A percentile compares a stretch with the other conserved stretches of the same genome.
phyloP scores from a whole-genome alignment of 495 filamentous ascomycete species.

The Penicillium dipodomyicola region DNA sequence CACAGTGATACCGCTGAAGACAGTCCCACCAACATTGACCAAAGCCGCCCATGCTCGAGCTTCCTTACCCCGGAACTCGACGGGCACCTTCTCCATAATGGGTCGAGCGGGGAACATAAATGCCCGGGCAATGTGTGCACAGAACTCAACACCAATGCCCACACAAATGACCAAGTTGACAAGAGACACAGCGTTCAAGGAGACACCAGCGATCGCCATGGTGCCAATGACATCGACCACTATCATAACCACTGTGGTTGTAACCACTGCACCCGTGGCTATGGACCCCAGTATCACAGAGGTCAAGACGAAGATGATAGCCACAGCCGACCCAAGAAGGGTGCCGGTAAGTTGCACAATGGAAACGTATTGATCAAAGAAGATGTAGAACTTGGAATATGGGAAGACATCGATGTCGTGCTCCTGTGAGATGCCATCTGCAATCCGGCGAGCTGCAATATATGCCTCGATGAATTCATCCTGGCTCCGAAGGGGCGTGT shows the following conservation, averaged over 20 bases:
- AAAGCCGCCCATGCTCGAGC: constrained; percentile 87
- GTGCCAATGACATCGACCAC: constrained; percentile 91
- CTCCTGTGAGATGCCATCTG: constrained; percentile 62
- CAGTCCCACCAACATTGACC: constrained; percentile 87
- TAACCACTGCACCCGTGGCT: constrained; percentile 76
- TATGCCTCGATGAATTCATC: constrained; percentile 93
- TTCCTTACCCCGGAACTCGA: constrained; percentile 70
- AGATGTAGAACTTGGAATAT: constrained; percentile 95
- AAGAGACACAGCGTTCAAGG: constrained; percentile 93
- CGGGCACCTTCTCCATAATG: constrained; percentile 68
- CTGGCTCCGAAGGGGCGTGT: constrained; percentile 81
- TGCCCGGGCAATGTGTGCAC: constrained; percentile 91
- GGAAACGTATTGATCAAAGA: constrained; percentile 93
- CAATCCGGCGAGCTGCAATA: constrained; percentile 85
- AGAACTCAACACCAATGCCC: constrained; percentile 95
- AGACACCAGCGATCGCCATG: constrained; percentile 86
- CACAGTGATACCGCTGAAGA: constrained; percentile 93
- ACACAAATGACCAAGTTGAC: constrained; percentile 97
- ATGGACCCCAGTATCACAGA: constrained; percentile 79
- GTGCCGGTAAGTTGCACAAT: constrained; percentile 77
- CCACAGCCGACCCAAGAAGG: constrained; percentile 78
- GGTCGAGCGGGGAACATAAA: constrained; percentile 85
- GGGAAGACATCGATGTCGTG: constrained; percentile 83
- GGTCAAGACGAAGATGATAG: constrained; percentile 75
- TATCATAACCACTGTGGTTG: constrained; percentile 84